A percentile compares a stretch with the other conserved stretches of the same genome.
These are phyloP conservation scores for Chlorella sp. DNA, from an alignment of 139 green algal species.

Conservation along the genomic window DNA sequence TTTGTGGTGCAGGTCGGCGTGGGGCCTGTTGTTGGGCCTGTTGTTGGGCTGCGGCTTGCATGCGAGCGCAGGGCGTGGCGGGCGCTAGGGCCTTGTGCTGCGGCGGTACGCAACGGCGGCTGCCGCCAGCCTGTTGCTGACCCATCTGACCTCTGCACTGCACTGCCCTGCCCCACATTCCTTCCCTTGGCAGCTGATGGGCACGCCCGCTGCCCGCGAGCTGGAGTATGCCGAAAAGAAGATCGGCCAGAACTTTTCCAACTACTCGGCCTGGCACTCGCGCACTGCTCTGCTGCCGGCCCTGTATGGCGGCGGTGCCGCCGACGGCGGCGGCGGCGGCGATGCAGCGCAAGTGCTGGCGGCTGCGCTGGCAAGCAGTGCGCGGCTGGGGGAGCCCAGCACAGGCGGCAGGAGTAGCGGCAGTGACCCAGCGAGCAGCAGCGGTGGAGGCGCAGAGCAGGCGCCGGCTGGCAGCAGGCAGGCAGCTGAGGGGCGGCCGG, in stretches of 20 bases:
- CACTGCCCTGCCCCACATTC: background rate
- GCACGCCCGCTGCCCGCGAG: conserved; percentile 55
- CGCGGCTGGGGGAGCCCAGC: background rate
- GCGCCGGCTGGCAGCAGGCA: background rate
- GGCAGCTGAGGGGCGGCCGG: background rate
- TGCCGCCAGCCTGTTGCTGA: no score
- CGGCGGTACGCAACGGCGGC: no score
- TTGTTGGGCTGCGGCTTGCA: background rate
- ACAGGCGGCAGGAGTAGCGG: conserved; percentile 9
- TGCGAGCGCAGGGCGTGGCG: no score
- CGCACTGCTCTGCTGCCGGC: conserved; percentile 77
- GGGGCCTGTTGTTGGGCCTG: background rate
- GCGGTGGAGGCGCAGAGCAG: background rate
- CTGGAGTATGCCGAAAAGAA: conserved; percentile 74
- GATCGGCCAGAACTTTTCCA: conserved; percentile 97
- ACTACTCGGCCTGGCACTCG: conserved; percentile 98
- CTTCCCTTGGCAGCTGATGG: conserved; percentile 40
- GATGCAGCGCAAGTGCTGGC: conserved; percentile 16
- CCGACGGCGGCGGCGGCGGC: background rate
- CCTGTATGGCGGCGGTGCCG: conserved; percentile 20
- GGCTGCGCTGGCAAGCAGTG: background rate
- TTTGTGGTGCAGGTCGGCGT: conserved; percentile 55
- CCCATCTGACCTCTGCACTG: background rate
- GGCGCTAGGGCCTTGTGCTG: no score
- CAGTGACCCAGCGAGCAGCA: background rate